Evolutionary conservation across 2,329 filamentous ascomycete genomes (phyloP), one percentile per base, ranked within the genome.

Genomic region (Exophiala sideris): DNA sequence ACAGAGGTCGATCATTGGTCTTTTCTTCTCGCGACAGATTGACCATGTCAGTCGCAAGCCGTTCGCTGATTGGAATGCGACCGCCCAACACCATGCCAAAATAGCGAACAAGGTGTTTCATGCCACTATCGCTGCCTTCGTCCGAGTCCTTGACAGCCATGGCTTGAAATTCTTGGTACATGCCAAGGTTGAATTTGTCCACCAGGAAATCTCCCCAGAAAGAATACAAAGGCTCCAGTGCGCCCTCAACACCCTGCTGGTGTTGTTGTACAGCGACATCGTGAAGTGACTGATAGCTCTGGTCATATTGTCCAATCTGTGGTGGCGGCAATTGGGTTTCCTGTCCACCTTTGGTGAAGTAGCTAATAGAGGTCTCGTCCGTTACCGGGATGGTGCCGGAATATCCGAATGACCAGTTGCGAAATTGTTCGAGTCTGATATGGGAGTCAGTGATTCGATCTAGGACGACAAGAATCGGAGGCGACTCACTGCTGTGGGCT

Each of bases 181-280:
- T 88, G 66, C 76, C 76, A 54, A 79, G 76, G 69, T 91, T 88
- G 79, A 91, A 90, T 71, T 87, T 85, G 64, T 82, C 79, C 59
- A 84, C 79, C 59, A 91, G 77, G 66, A 87, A 88, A 68, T 86
- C 81, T 16, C 83, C 83, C 86, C 87, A 91, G 73, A 88, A 88
- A 60, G 84, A 79, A 73, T 89, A 90, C 29, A 89, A 78, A 5
- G 53, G 50, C 59, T 71, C 60, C 42, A 58, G 67, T 64, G 51
- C 76, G 61, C 24, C 70, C 67, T 36, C 79, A 64, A 79, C 68
- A 29, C 62, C 58, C 10, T 63, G 64, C 46, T 76, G 72, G 10
- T 66, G 52, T 48, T 71, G 70, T 34, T 68, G 48, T 18, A 62
- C 52, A n/a, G 58, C 57, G 10, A 53, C 35, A 16, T 62, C 60